Conservation (phyloP, 129 eudicot genomes). For the Cynara cardunculus region DNA sequence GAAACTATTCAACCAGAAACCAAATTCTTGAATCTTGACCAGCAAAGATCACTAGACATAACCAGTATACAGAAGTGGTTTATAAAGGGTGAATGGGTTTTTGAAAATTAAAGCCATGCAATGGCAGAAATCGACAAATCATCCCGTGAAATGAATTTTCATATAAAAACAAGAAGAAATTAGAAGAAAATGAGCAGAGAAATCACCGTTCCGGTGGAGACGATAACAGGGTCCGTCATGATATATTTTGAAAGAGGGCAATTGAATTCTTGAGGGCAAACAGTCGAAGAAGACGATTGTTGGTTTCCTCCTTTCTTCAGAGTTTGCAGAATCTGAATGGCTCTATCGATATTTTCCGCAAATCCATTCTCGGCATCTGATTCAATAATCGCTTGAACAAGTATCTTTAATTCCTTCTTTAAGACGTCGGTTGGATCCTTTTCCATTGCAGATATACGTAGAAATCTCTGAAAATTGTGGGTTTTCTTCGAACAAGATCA, state of each 20-base stretch:
- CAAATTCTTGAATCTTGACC: not conserved
- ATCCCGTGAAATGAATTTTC: not conserved
- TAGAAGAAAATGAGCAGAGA: not conserved
- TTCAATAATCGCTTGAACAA: constrained; percentile 48
- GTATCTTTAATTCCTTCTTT: constrained; percentile 59
- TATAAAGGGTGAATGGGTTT: not conserved
- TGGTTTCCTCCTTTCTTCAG: constrained; percentile 32
- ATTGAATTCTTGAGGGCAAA: constrained; percentile 53
- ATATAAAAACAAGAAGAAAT: not conserved
- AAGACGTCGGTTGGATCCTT: constrained; percentile 47
- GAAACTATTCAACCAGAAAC: not conserved
- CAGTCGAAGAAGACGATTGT: constrained; percentile 22
- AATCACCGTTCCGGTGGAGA: constrained; percentile 73
- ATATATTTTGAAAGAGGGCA: constrained; percentile 83
- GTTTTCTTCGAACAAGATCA: not conserved
- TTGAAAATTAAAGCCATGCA: constrained; percentile 15
- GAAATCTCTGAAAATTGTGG: not conserved
- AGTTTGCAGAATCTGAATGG: constrained; percentile 37
- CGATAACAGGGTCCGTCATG: constrained; percentile 89
- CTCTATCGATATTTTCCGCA: constrained; percentile 52
- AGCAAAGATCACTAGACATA: too few species aligned
- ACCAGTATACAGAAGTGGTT: not conserved
- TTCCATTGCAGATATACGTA: constrained; percentile 37
- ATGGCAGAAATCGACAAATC: not conserved
- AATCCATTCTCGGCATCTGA: constrained; percentile 36